Evolutionary conservation across 2,329 filamentous ascomycete species (phyloP).

Genomic region (Chalara sp.): DNA sequence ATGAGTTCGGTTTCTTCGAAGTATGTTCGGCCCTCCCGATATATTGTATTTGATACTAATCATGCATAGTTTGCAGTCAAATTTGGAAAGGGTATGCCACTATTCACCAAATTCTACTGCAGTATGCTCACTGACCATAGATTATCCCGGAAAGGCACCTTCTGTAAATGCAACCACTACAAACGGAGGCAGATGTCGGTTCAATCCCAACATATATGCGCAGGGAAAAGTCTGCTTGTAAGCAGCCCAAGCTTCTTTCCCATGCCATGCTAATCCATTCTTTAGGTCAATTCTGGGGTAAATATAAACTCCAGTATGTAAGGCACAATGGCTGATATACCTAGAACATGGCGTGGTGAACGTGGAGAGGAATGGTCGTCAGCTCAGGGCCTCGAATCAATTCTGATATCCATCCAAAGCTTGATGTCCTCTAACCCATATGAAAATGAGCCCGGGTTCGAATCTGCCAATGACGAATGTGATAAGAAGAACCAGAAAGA

Average conservation of each 20-base stretch:
- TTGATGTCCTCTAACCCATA: constrained; percentile 92
- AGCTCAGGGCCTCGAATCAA: constrained; percentile 89
- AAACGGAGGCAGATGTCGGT: constrained; percentile 79
- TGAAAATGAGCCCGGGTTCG: constrained; percentile 92
- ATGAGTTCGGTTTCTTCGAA: constrained; percentile 97
- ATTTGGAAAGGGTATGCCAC: constrained; percentile 61
- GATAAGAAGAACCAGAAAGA: constrained; percentile 69
- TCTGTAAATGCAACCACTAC: constrained; percentile 68
- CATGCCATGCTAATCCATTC: constrained; percentile 13
- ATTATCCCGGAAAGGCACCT: constrained; percentile 71
- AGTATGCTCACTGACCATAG: constrained; percentile 34
- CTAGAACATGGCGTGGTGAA: constrained; percentile 89
- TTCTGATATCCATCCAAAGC: constrained; percentile 92
- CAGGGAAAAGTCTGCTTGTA: constrained; percentile 87
- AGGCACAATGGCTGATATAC: constrained; percentile 5
- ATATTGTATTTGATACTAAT: background rate
- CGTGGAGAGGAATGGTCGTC: constrained; percentile 93
- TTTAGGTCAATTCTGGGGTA: constrained; percentile 82
- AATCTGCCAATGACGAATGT: constrained; percentile 58
- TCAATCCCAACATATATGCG: constrained; percentile 96
- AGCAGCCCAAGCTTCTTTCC: constrained; percentile 30
- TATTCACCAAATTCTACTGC: background rate
- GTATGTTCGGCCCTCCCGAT: constrained; percentile 38
- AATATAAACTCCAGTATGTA: background rate
- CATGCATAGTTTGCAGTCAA: constrained; percentile 61